These are phyloP conservation scores for Excoecaria cochinchinensis DNA, from an alignment of 345 rosid genomes.

Conservation along the genomic window DNA sequence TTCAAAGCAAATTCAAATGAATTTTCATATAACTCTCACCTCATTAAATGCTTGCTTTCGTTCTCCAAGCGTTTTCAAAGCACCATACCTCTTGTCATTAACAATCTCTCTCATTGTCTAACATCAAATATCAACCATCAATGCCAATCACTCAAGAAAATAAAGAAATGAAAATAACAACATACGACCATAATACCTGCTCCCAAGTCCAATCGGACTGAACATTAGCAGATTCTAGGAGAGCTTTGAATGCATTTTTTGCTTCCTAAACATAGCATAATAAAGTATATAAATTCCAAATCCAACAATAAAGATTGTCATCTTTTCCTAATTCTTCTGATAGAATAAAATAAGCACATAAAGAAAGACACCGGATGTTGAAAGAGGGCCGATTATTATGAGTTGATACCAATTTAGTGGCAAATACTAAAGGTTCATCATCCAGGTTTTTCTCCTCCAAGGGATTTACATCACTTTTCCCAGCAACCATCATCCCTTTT, in stretches of 20 bases:
- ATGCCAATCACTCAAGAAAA: constrained; percentile 9
- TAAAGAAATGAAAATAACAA: constrained; percentile 8
- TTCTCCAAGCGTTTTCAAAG: constrained; percentile 90
- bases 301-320: constrained; percentile 3
- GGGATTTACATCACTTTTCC: constrained; percentile 52
- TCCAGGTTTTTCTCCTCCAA: constrained; percentile 62
- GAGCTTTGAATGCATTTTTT: constrained; percentile 93
- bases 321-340: background rate
- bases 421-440: constrained; percentile 76
- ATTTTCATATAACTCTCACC: constrained; percentile 42
- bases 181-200: constrained; percentile 55
- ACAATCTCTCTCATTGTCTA: constrained; percentile 85
- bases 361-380: background rate
- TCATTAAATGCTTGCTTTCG: constrained; percentile 98
- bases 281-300: constrained; percentile 7
- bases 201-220: constrained; percentile 99
- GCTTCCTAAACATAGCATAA: constrained; percentile 61
- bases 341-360: background rate
- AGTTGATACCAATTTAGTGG: constrained; percentile 70
- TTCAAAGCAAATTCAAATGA: constrained; percentile 1
- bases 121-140: constrained; percentile 30
- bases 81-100: constrained; percentile 86
- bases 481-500: constrained; percentile 51
- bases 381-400: background rate
- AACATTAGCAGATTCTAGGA: constrained; percentile 80